These are phyloP conservation scores for Rusavskia elegans DNA, from an alignment of 495 filamentous ascomycete species.

Conservation along the genomic window DNA sequence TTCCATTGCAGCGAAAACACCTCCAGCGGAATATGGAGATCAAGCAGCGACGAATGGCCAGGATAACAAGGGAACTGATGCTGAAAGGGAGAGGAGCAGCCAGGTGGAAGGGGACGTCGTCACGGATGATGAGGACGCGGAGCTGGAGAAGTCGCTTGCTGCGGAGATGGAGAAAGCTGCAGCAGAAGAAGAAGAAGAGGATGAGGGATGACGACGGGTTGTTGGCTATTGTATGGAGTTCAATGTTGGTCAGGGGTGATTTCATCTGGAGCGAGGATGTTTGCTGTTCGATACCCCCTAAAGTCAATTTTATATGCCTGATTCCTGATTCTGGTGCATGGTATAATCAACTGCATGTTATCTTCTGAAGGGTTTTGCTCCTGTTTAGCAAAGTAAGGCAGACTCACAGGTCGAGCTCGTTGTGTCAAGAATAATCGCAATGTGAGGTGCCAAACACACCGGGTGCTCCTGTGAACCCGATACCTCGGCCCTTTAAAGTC, in stretches of 20 bases:
- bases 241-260: background rate
- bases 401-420: too few species aligned
- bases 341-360: too few species aligned
- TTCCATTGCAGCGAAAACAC: slow-evolving; percentile 28
- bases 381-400: too few species aligned
- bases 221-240: background rate
- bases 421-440: too few species aligned
- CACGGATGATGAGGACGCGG: background rate
- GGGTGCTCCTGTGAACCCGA: too few species aligned
- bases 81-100: slow-evolving; percentile 14
- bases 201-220: background rate
- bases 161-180: slow-evolving; percentile 12
- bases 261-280: background rate
- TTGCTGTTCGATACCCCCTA: background rate
- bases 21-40: slow-evolving; percentile 25
- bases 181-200: slow-evolving; percentile 2
- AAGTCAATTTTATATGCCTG: background rate
- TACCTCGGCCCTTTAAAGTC: too few species aligned
- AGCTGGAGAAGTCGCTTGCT: slow-evolving; percentile 9
- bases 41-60: slow-evolving; percentile 18
- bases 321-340: too few species aligned
- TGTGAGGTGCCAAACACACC: too few species aligned
- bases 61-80: slow-evolving; percentile 4
- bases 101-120: slow-evolving; percentile 15
- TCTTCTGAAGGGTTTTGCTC: too few species aligned